phyloP scores from a whole-genome alignment of 495 filamentous ascomycete species.

The Tuber borchii region DNA sequence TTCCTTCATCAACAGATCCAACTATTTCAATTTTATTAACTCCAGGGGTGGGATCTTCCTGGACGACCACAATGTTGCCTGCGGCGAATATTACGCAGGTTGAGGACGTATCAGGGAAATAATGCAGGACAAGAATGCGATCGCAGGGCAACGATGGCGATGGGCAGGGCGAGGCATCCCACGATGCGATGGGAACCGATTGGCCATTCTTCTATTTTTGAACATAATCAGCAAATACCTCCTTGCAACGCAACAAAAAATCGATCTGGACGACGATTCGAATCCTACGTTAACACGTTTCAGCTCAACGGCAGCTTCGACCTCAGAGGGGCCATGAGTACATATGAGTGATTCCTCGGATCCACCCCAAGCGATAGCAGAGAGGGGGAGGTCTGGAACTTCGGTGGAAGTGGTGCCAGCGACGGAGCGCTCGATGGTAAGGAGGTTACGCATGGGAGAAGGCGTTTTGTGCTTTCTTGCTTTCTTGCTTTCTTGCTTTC shows the following conservation, averaged over 20 bases:
- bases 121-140: slow-evolving; percentile 66
- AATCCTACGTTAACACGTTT: slow-evolving; percentile 52
- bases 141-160: slow-evolving; percentile 61
- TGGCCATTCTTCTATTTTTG: slow-evolving; percentile 44
- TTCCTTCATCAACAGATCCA: slow-evolving; percentile 85
- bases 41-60: slow-evolving; percentile 62
- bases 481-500: not conserved
- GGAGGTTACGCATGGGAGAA: slow-evolving; percentile 60
- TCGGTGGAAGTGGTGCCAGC: slow-evolving; percentile 51
- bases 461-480: not conserved
- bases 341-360: slow-evolving; percentile 63
- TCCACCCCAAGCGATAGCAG: slow-evolving; percentile 71
- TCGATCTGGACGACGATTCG: slow-evolving; percentile 29
- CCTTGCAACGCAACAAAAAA: slow-evolving; percentile 24
- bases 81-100: slow-evolving; percentile 78
- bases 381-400: slow-evolving; percentile 52
- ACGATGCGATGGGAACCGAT: slow-evolving; percentile 61
- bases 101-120: slow-evolving; percentile 70
- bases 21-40: slow-evolving; percentile 84
- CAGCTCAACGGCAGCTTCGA: slow-evolving; percentile 60
- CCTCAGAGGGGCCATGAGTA: slow-evolving; percentile 64
- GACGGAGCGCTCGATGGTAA: slow-evolving; percentile 63
- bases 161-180: slow-evolving; percentile 55
- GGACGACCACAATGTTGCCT: slow-evolving; percentile 80
- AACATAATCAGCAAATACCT: slow-evolving; percentile 36